Evolutionary conservation across 495 filamentous ascomycete genomes (phyloP), one percentile per base, ranked within the genome.

Genomic region (Stereocaulon alpinum): DNA sequence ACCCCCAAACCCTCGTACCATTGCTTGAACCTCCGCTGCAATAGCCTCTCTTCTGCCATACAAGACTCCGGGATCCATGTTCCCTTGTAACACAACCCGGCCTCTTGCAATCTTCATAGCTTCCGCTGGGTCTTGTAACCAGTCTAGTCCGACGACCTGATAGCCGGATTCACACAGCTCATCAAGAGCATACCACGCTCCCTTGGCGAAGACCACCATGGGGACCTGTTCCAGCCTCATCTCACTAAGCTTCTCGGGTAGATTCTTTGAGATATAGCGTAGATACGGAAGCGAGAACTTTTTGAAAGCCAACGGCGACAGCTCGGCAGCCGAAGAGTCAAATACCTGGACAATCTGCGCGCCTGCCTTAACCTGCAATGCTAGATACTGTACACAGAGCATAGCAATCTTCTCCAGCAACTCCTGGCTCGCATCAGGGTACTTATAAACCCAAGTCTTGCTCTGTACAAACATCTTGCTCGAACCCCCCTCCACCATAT

Each of bases 141-240:
- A 98, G 71, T 98, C 93, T 58, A 98, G 76, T 27, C 94, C 87
- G 53, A 98, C 85, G 34, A 95, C 88, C 63, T 97, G 83, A 73
- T 97, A 98, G 14, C 89, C 91, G 22, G 89, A 82, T 64, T 88
- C 75, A 71, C 91, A 96, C 15, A 91, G 79, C 14, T 87, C 83
- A 62, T 96, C 89, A 34, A 98, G 76, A 4, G 89, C 91, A 71
- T 92, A 95, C 88, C 93, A 95, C n/a, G 93, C 91, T 4, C 93
- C 93, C 74, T 98, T 98, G n/a, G 93, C 90, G 71, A 98, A 98
- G 17, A 96, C 89, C n/a, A 89, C 93, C 93, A 98, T 96, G 2
- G 93, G 93, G 2, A 97, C 94, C 5, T 74, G 76, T 57, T 91
- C 86, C 48, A 91, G 67, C 0, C 82, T 83, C 66, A 94, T 75